phyloP scores from a whole-genome alignment of 305 asterid genomes.

The Fraxinus albicans region DNA sequence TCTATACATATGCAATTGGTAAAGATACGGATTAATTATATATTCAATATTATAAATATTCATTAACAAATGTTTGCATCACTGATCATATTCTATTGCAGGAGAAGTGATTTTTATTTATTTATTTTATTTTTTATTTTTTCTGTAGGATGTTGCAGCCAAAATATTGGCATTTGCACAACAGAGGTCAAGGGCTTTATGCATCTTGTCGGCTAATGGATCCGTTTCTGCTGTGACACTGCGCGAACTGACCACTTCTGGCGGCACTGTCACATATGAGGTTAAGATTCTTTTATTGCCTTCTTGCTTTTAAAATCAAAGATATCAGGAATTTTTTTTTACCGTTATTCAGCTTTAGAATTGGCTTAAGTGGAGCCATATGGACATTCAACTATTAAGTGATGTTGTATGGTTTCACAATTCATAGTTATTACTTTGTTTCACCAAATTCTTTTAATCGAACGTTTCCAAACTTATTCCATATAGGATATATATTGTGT shows the following conservation, averaged over 20 bases:
- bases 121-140: neutral
- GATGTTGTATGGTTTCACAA: neutral
- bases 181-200: conserved; percentile 49
- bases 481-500: neutral
- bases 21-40: neutral
- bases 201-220: conserved; percentile 48
- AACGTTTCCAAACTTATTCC: neutral
- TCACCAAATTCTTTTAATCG: neutral
- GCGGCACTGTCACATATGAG: conserved; percentile 45
- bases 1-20: neutral
- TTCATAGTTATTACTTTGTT: neutral
- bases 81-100: neutral
- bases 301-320: neutral
- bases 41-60: neutral
- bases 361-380: neutral
- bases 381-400: neutral
- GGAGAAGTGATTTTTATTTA: neutral
- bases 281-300: conserved; percentile 18
- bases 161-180: conserved; percentile 45
- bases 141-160: conserved; percentile 44
- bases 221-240: conserved; percentile 41
- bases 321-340: neutral
- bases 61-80: neutral
- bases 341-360: neutral
- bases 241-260: conserved; percentile 36